A percentile compares a stretch with the other conserved stretches of the same genome.
phyloP scores from a whole-genome alignment of 176 grass and related monocot species.

The Musa acuminata region DNA sequence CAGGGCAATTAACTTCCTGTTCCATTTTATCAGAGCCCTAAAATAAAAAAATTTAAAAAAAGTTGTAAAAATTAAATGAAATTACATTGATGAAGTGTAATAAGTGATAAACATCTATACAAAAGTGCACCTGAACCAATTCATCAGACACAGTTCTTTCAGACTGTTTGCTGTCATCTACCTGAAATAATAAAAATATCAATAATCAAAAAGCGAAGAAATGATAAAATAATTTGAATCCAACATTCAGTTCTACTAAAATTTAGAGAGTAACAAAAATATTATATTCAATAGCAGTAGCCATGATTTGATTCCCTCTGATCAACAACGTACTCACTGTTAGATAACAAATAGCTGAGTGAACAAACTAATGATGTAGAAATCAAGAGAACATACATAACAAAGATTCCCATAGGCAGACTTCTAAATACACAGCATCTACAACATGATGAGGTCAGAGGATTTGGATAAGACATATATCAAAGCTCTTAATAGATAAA shows the following conservation, averaged over 20 bases:
- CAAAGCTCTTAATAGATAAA: neutral
- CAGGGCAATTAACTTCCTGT: conserved; percentile 35
- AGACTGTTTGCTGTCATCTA: conserved; percentile 70
- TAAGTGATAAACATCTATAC: no score
- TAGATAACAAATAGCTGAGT: no score
- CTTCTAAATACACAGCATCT: neutral
- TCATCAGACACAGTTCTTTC: conserved; percentile 86
- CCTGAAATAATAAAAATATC: conserved; percentile 37
- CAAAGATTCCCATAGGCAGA: neutral
- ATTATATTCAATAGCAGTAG: no score
- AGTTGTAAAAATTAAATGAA: conserved; percentile 6
- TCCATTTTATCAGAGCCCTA: conserved; percentile 44
- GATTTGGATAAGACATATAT: neutral
- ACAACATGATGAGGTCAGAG: neutral
- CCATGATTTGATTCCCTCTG: no score
- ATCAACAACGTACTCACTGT: no score
- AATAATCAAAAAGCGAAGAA: neutral
- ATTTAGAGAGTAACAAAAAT: no score
- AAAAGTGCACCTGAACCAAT: conserved; percentile 40
- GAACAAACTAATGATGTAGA: no score
- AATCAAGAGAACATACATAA: no score
- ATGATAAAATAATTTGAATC: neutral
- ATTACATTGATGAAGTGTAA: conserved; percentile 15
- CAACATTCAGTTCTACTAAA: no score
- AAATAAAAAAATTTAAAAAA: conserved; percentile 22